Conservation (phyloP, 2,329 filamentous ascomycete genomes). For the Gnomoniopsis sp. region DNA sequence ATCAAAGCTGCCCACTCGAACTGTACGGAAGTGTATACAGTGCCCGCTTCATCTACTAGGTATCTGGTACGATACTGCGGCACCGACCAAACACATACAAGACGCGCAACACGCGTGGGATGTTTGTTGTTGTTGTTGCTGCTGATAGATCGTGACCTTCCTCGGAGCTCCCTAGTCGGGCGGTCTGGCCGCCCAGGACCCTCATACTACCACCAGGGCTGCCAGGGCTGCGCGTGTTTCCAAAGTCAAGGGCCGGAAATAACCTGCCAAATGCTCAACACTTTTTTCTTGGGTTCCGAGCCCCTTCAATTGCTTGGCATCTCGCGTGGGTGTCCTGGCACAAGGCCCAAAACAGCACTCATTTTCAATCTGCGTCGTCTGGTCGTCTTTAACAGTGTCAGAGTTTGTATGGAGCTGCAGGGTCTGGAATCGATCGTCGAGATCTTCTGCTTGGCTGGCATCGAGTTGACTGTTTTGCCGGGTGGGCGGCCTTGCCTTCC, state of each 20-base stretch:
- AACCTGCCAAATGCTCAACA: not conserved
- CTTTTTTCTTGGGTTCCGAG: not conserved
- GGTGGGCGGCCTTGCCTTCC: not conserved
- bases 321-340: not conserved
- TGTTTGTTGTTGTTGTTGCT: conserved; percentile 7
- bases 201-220: not conserved
- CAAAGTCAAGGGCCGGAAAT: not conserved
- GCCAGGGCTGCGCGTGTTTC: conserved; percentile 10
- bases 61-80: not conserved
- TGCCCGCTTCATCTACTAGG: not conserved
- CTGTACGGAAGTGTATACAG: not conserved
- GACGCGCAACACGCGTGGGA: conserved; percentile 14
- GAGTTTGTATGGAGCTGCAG: not conserved
- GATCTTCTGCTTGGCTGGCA: not conserved
- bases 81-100: conserved; percentile 4
- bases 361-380: too few relatives aligned
- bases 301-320: not conserved
- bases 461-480: not conserved
- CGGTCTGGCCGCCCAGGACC: not conserved
- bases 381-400: not conserved
- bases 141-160: not conserved
- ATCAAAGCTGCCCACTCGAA: conserved; percentile 5
- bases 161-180: not conserved
- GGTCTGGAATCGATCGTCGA: conserved; percentile 1
- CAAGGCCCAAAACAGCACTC: not conserved